Evolutionary conservation across 805 yeast species (phyloP).

Genomic region (Candida corydali): DNA sequence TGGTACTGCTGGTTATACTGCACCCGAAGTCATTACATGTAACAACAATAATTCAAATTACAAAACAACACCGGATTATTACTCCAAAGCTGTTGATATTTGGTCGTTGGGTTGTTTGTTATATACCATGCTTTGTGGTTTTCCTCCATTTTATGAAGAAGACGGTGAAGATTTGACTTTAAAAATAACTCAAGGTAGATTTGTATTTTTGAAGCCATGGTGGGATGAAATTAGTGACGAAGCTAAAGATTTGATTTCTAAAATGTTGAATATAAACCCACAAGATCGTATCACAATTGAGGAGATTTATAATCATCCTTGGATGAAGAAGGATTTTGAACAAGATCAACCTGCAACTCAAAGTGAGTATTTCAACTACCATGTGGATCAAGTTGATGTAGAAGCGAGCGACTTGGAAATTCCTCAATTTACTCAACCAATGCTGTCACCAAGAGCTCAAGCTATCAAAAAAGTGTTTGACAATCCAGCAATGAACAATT

Average conservation of each 20-base stretch:
- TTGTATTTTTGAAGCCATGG: slow-evolving; percentile 77
- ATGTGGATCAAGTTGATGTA: slow-evolving; percentile 10
- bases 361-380: slow-evolving; percentile 6
- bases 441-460: slow-evolving; percentile 31
- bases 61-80: too few relatives aligned
- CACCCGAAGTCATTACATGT: slow-evolving; percentile 62
- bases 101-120: slow-evolving; percentile 74
- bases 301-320: slow-evolving; percentile 66
- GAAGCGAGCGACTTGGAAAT: background rate
- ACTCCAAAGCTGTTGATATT: slow-evolving; percentile 65
- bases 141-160: slow-evolving; percentile 75
- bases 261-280: slow-evolving; percentile 68
- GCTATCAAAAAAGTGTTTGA: slow-evolving; percentile 41
- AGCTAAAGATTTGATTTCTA: slow-evolving; percentile 65
- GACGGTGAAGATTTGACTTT: slow-evolving; percentile 57
- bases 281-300: slow-evolving; percentile 62
- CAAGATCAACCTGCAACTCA: slow-evolving; percentile 1
- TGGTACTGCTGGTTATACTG: slow-evolving; percentile 74
- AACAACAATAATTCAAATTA: slow-evolving; percentile 24
- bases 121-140: slow-evolving; percentile 66
- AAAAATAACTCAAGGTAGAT: slow-evolving; percentile 70
- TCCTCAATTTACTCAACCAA: slow-evolving; percentile 11
- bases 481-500: slow-evolving; percentile 37
- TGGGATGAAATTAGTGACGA: slow-evolving; percentile 78
- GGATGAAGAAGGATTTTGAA: slow-evolving; percentile 36